Conservation (phyloP, 139 green algal species). For the Micractinium conductrix region DNA sequence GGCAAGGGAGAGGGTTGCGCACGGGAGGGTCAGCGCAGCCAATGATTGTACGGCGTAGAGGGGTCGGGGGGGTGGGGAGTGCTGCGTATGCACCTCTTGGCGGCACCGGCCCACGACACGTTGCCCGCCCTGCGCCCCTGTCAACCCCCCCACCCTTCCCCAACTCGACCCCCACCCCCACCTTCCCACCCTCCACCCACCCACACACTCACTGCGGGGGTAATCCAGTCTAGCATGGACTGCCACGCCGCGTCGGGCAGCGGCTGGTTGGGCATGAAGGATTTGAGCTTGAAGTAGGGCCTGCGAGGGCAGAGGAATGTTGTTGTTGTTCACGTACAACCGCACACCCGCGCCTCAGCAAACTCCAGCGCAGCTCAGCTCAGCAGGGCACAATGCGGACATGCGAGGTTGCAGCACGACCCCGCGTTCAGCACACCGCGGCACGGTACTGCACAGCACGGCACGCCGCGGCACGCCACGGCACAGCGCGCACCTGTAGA, state of each 20-base stretch:
- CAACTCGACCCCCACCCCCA: neutral
- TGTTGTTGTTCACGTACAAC: neutral
- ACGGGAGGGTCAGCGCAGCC: too few species aligned
- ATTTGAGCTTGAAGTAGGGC: conserved; percentile 31
- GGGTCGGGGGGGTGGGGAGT: too few species aligned
- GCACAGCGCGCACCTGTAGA: neutral
- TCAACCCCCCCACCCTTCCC: neutral
- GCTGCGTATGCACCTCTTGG: too few species aligned
- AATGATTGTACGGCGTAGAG: too few species aligned
- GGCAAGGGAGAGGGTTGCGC: too few species aligned
- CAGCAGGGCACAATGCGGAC: too few species aligned
- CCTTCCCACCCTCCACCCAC: neutral
- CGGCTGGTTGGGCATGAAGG: neutral
- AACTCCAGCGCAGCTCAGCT: too few species aligned
- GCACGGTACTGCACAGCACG: too few species aligned
- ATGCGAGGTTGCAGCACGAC: too few species aligned
- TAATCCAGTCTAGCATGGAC: conserved; percentile 5
- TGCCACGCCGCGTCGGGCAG: neutral
- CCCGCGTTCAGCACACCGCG: too few species aligned
- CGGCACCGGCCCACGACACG: neutral
- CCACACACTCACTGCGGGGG: neutral
- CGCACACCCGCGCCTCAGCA: too few species aligned
- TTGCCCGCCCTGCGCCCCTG: neutral
- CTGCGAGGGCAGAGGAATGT: neutral
- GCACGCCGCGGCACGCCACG: too few species aligned